Evolutionary conservation across 805 yeast genomes (phyloP).

Genomic region (Nakazawaea holstii): DNA sequence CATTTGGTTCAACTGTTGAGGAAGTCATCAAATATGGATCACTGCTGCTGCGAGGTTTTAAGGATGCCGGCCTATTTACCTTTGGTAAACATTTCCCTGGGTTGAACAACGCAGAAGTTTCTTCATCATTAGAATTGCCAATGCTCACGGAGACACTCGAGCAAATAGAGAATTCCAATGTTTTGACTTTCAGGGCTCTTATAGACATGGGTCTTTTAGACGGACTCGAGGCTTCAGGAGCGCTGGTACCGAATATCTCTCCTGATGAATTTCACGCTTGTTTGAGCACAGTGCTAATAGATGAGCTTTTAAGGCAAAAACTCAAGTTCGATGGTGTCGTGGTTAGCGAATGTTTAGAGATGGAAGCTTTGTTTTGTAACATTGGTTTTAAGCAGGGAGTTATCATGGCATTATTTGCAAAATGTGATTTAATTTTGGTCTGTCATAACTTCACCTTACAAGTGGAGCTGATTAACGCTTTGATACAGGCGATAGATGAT

Average conservation of each 20-base stretch:
- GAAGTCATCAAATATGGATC: slow-evolving; percentile 50
- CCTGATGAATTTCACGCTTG: slow-evolving; percentile 63
- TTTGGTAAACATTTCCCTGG: slow-evolving; percentile 68
- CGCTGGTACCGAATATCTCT: slow-evolving; percentile 56
- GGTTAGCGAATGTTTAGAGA: slow-evolving; percentile 54
- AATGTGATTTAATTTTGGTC: slow-evolving; percentile 59
- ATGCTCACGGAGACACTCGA: slow-evolving; percentile 51
- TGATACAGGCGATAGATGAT: slow-evolving; percentile 25
- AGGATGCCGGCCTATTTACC: slow-evolving; percentile 46
- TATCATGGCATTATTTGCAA: slow-evolving; percentile 54
- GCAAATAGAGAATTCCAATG: slow-evolving; percentile 43
- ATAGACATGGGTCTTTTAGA: slow-evolving; percentile 40
- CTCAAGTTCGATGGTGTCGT: slow-evolving; percentile 52
- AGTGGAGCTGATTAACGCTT: slow-evolving; percentile 46
- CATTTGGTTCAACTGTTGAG: slow-evolving; percentile 56
- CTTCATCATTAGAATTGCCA: slow-evolving; percentile 51
- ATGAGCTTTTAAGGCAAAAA: slow-evolving; percentile 44
- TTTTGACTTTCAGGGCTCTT: slow-evolving; percentile 45
- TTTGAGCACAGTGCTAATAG: slow-evolving; percentile 46
- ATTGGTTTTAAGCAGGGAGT: slow-evolving; percentile 66
- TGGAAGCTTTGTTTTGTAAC: slow-evolving; percentile 59
- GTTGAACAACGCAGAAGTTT: slow-evolving; percentile 56
- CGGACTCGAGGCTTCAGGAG: slow-evolving; percentile 56
- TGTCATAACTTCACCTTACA: slow-evolving; percentile 52
- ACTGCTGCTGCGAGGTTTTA: slow-evolving; percentile 48